Evolutionary conservation across 2,329 filamentous ascomycete species (phyloP), one percentile per base, ranked within the genome.

Genomic region (Aspergillus thermomutatus): DNA sequence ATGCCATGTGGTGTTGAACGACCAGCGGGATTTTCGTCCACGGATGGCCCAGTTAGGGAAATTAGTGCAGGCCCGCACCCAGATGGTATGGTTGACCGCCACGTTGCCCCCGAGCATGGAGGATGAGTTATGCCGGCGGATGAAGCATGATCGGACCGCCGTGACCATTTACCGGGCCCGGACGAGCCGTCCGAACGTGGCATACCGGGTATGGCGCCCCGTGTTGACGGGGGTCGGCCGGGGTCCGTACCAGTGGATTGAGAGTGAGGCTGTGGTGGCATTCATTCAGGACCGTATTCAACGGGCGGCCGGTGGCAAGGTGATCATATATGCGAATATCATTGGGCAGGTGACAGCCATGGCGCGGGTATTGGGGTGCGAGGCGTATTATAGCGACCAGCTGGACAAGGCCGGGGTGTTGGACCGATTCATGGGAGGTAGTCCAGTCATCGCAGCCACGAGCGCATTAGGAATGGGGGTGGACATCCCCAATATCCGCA

Each of bases 11-110:
- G 50, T 63, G 2, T 41, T 60, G 10, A 57, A 59, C 25, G 2
- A 19, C 10, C 25, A 45, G 40, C 10, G 34, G n/a, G 37, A 54
- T 50, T 58, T 62, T 8, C 25, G 46, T 9, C 50, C 49, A 1
- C 26, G 26, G 3, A 47, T 54, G 17, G 17, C 25, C 7, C 7
- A 27, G 21, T 11, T 49, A 9, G 37, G 37, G 2, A 3, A 4
- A 3, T 41, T 41, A 41, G n/a, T 41, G 0, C 3, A 19, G 17
- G 41, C 47, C 0, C 21, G 28, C 5, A 57, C 47, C 43, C 31
- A 59, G 57, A 50, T 59, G 7, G 57, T 61, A 7, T 59, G 53
- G 19, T 53, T 61, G 3, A 61, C 54, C 7, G 55, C 55, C n/a
- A 61, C 25, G 19, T 48, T 62, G 5, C 60, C 56, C 11, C 58